phyloP scores from a whole-genome alignment of 805 yeast species.

The Saccharomycopsis vini region DNA sequence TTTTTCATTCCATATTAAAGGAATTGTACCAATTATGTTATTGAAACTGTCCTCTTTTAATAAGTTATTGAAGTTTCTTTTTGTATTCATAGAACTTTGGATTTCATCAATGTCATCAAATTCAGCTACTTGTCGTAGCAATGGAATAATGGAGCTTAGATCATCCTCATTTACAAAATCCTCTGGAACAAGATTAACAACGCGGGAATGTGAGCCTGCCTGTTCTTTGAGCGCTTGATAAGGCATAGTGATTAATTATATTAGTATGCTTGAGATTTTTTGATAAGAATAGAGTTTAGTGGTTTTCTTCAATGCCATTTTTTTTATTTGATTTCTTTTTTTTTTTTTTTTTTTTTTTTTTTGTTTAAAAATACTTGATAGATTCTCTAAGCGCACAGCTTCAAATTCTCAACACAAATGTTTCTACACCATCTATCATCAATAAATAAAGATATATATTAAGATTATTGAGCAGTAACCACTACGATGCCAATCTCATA shows the following conservation, averaged over 20 bases:
- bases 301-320: background rate
- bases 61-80: too few relatives aligned
- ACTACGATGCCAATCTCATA: too few relatives aligned
- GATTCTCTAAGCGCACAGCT: too few relatives aligned
- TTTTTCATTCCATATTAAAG: constrained; percentile 5
- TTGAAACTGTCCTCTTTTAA: background rate
- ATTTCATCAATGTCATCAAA: too few relatives aligned
- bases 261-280: too few relatives aligned
- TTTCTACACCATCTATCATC: too few relatives aligned
- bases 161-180: constrained; percentile 7
- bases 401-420: too few relatives aligned
- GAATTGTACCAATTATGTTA: constrained; percentile 12
- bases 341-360: constrained; percentile 1
- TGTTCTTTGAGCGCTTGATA: background rate
- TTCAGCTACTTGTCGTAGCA: constrained; percentile 1
- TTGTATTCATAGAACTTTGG: too few relatives aligned
- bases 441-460: too few relatives aligned
- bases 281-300: background rate
- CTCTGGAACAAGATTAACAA: constrained; percentile 7
- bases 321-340: background rate
- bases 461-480: too few relatives aligned
- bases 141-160: constrained; percentile 12
- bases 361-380: too few relatives aligned
- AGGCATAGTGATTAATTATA: background rate
- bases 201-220: background rate